These are phyloP conservation scores for Fremontodendron californicum DNA, from an alignment of 345 rosid species.

Conservation along the genomic window DNA sequence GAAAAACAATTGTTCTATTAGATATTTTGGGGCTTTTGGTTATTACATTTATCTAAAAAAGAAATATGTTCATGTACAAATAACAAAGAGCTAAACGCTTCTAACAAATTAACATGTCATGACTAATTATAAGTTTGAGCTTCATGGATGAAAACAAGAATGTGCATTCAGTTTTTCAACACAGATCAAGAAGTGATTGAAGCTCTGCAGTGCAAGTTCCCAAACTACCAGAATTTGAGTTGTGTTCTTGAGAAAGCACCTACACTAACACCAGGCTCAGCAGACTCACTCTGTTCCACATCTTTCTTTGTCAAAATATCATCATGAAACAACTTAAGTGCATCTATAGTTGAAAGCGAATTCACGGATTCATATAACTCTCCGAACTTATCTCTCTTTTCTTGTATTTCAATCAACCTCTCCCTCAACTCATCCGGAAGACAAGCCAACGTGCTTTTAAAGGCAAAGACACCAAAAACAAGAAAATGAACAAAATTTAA, in stretches of 20 bases:
- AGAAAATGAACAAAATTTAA: background rate
- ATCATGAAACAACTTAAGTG: slow-evolving; percentile 46
- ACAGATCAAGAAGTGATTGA: slow-evolving; percentile 38
- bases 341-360: slow-evolving; percentile 47
- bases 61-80: background rate
- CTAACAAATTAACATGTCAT: background rate
- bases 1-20: background rate
- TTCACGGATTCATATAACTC: slow-evolving; percentile 41
- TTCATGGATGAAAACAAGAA: background rate
- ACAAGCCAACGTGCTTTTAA: slow-evolving; percentile 52
- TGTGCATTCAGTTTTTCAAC: background rate
- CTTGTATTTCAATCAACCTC: slow-evolving; percentile 45
- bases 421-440: slow-evolving; percentile 55
- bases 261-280: slow-evolving; percentile 10
- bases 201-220: slow-evolving; percentile 43
- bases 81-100: background rate
- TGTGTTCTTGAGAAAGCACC: slow-evolving; percentile 22
- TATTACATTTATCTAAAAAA: too few species aligned
- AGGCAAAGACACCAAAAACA: slow-evolving; percentile 2
- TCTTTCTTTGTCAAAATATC: slow-evolving; percentile 24
- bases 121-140: background rate
- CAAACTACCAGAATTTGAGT: slow-evolving; percentile 24
- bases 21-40: background rate
- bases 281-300: slow-evolving; percentile 24
- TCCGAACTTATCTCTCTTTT: slow-evolving; percentile 35